Base-by-base conservation (phyloP, 2,329 filamentous ascomycete genomes). In the Keithomyces neogunnii region DNA sequence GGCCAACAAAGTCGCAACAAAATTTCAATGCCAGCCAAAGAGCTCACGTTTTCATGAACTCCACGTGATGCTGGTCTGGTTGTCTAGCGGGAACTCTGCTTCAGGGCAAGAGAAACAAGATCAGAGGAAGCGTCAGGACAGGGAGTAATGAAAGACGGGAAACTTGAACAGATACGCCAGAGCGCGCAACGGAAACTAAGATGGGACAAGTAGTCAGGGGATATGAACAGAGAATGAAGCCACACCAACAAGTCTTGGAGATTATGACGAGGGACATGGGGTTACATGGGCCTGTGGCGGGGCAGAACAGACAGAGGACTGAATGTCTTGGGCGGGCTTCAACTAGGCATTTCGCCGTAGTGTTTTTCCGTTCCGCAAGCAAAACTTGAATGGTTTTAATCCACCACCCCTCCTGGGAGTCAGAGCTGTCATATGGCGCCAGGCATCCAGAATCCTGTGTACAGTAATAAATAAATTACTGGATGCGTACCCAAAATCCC, bases 301-400 rank as follows among this genome's bases (percentile, higher is more conserved):
- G 65, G 65, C 63, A 19, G 64, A 60, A 61, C 45, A 53, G 52
- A 45, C 47, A 55, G 45, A 48, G 48, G 38, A 28, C n/a, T 1
- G 19, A 19, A 26, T 29, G 32, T 11, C 31, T 28, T 19, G 1
- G 19, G 19, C 19, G 19, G 19, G 19, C 19, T 19, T 19, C 19
- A 19, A 19, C 19, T 19, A 19, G 19, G 19, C 19, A 19, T 19
- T 33, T 38, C 33, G 47, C 42, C 29, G 32, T 9, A 19, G 29
- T 10, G 62, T 66, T 66, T 66, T 65, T 66, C 65, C 65, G 65
- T 47, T 57, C 57, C 55, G 56, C 39, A 32, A 19, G 19, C 19
- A 19, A 19, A 19, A 19, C 19, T 19, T 19, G 19, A 19, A 19
- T 19, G 19, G 19, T 19, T 19, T 19, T 19, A 19, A 19, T 19